A percentile compares a stretch with the other conserved stretches of the same genome.
Evolutionary conservation across 257 asterid species (phyloP).

Genomic region (Gardenia jasminoides): DNA sequence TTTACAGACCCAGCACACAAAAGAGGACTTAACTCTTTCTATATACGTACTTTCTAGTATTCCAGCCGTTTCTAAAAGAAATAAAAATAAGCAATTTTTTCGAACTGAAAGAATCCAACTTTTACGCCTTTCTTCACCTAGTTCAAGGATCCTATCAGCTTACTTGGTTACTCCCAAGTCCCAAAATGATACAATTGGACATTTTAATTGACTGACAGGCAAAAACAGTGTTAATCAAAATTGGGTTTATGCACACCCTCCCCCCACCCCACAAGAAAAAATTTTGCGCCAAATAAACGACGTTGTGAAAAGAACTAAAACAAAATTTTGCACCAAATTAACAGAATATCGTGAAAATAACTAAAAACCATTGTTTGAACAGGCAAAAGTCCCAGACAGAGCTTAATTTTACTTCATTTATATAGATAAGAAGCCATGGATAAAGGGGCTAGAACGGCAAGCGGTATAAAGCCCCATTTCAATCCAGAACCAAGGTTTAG

Average conservation of each 20-base stretch:
- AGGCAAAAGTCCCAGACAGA: not conserved
- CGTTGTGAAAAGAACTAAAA: no score
- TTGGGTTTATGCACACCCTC: not conserved
- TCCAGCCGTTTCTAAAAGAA: not conserved
- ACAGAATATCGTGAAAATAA: not conserved
- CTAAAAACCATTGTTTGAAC: slow-evolving; percentile 7
- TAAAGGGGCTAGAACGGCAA: not conserved
- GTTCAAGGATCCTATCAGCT: not conserved
- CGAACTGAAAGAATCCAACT: not conserved
- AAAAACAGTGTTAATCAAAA: slow-evolving; percentile 1
- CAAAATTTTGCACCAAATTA: not conserved
- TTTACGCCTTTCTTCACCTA: not conserved
- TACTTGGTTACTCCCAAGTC: not conserved
- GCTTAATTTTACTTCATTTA: not conserved
- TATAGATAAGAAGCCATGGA: not conserved
- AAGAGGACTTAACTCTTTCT: slow-evolving; percentile 38
- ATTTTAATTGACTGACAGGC: not conserved
- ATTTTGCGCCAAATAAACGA: no score
- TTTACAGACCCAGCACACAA: slow-evolving; percentile 32
- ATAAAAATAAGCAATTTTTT: not conserved
- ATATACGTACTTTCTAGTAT: slow-evolving; percentile 25
- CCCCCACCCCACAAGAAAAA: no score
- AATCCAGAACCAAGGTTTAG: slow-evolving; percentile 16
- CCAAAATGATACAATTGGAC: not conserved
- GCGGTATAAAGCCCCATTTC: slow-evolving; percentile 7